Base-by-base conservation (phyloP, 1,139 yeast species). In the Taphrina confusa region DNA sequence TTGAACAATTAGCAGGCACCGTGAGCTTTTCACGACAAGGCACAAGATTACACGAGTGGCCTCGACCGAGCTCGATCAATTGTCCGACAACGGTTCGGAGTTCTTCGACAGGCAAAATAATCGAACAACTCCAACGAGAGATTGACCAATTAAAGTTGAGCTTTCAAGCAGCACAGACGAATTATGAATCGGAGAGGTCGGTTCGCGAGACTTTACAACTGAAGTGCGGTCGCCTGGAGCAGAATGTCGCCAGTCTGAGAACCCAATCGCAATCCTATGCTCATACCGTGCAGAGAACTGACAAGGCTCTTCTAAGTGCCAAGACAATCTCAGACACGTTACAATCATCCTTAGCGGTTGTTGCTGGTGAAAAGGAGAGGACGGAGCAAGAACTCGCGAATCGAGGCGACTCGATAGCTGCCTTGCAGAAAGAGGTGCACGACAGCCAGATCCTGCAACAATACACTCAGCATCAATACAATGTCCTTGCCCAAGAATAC, bases 61-160 rank as follows among this genome's bases (percentile, higher is more conserved):
- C 47, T 9, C 30, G 20, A 3, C 33, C 33, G 9, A 27, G 31
- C 30, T 4, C 25, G 11, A 4, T 11, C 27, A 3, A 16, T 18
- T 31, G 46, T 22, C n/a, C 36, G 14, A 27, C 31, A 11, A 27
- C 39, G 14, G 31, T 30, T 16, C 42, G 54, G 11, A 44, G 52
- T 14, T 31, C 46, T 37, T 22, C 45, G 4, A 60, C 62, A 2
- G 55, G 60, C 16, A 45, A 40, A n/a, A 42, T 60, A 11, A 55
- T 60, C 31, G 62, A 60, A 16, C 55, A 51, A n/a, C 12, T 60
- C n/a, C 62, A 60, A 46, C 44, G 40, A 8, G 62, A 60, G 39
- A 45, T 60, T 18, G 59, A 55, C 30, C 20, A 33, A 28, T 33
- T 60, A 30, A 54, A 47, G 46, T 14, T 54, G 31, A 18, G 56